A percentile compares a stretch with the other conserved stretches of the same genome.
phyloP scores from a whole-genome alignment of 1,284 basidiomycete genomes.

The Neolentinus lepideus region DNA sequence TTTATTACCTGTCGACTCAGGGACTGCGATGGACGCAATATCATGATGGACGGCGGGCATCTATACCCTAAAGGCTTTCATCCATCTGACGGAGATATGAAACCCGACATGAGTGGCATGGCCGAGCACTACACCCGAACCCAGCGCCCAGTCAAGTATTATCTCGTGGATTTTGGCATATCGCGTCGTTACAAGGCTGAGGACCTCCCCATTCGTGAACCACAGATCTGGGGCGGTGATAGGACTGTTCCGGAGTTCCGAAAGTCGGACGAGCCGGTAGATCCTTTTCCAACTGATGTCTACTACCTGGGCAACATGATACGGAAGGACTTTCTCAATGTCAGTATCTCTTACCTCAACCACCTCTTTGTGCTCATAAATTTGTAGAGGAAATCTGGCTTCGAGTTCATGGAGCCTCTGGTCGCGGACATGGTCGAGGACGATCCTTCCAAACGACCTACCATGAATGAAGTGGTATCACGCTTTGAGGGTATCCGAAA shows the following conservation, averaged over 20 bases:
- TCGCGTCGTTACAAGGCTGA: constrained; percentile 17
- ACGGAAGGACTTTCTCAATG: constrained; percentile 17
- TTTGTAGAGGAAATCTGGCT: background rate
- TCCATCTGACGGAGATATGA: constrained; percentile 9
- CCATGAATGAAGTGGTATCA: background rate
- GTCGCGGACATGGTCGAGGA: background rate
- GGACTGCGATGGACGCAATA: constrained; percentile 25
- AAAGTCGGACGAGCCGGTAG: background rate
- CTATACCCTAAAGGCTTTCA: constrained; percentile 21
- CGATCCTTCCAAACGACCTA: background rate
- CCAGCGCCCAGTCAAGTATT: background rate
- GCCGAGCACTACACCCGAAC: constrained; percentile 13
- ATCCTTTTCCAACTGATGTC: constrained; percentile 13
- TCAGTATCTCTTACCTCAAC: background rate
- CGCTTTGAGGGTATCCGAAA: background rate
- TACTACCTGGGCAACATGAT: constrained; percentile 15
- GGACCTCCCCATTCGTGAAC: constrained; percentile 2
- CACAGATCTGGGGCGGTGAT: constrained; percentile 12
- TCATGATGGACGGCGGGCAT: constrained; percentile 26
- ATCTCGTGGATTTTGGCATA: constrained; percentile 24
- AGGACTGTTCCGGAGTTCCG: constrained; percentile 11
- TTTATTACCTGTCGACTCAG: constrained; percentile 16
- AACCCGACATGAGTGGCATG: constrained; percentile 9
- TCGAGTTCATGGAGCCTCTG: constrained; percentile 1
- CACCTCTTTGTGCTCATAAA: background rate